These are phyloP conservation scores for Saururus chinensis DNA, from an alignment of 164 flowering plant genomes.

Conservation along the genomic window DNA sequence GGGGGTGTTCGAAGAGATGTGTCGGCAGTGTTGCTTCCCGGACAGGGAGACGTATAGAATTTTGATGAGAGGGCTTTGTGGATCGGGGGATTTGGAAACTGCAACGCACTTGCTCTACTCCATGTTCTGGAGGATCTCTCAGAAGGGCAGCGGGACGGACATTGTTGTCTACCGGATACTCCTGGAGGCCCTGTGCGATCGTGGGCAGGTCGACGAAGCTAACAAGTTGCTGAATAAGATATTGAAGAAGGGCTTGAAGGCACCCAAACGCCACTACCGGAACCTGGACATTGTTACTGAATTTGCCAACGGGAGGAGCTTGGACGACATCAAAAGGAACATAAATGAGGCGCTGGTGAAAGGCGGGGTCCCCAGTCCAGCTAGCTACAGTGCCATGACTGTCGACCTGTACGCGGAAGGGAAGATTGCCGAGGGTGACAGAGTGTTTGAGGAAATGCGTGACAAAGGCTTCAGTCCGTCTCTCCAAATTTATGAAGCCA, in stretches of 20 bases:
- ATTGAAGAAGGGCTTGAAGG: conserved; percentile 63
- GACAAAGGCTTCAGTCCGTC: conserved; percentile 37
- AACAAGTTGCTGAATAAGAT: conserved; percentile 47
- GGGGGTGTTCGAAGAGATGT: conserved; percentile 59
- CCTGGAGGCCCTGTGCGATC: conserved; percentile 57
- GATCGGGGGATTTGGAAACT: conserved; percentile 44
- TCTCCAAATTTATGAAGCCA: conserved; percentile 39
- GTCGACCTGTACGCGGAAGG: conserved; percentile 47
- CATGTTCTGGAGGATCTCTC: conserved; percentile 78
- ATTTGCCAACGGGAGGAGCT: conserved; percentile 14
- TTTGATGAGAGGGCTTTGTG: conserved; percentile 70
- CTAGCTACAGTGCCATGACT: conserved; percentile 50
- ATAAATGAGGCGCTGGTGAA: conserved; percentile 44
- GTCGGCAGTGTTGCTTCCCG: conserved; percentile 44
- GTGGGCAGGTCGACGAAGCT: conserved; percentile 44
- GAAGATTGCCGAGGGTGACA: conserved; percentile 32
- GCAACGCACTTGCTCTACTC: conserved; percentile 73
- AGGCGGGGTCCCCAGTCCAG: conserved; percentile 43
- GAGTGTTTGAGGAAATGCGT: conserved; percentile 43
- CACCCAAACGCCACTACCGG: conserved; percentile 31
- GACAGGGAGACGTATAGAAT: conserved; percentile 47
- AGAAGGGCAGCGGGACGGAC: conserved; percentile 71
- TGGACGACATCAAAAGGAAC: conserved; percentile 28
- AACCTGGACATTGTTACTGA: conserved; percentile 23
- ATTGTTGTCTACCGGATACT: conserved; percentile 52